These are phyloP conservation scores for Aspergillus sclerotiicarbonarius DNA, from an alignment of 495 filamentous ascomycete species.

Conservation along the genomic window DNA sequence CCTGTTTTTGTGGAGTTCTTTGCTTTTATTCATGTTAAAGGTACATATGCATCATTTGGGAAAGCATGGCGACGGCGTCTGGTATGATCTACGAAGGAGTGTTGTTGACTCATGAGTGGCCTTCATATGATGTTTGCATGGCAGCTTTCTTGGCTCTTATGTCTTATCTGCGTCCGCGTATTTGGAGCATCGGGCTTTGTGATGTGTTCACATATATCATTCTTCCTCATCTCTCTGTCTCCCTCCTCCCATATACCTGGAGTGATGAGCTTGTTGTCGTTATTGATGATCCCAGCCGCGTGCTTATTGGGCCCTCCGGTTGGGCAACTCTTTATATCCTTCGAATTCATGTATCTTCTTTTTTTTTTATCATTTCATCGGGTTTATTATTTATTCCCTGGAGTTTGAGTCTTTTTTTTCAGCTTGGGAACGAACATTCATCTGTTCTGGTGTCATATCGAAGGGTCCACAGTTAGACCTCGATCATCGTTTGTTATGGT, in stretches of 20 bases:
- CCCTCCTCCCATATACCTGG: neutral
- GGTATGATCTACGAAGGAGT: constrained; percentile 21
- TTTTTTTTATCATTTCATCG: neutral
- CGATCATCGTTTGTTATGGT: no score
- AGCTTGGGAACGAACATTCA: neutral
- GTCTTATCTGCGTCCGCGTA: constrained; percentile 3
- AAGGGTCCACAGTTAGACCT: no score
- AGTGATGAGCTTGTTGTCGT: neutral
- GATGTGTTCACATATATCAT: constrained; percentile 7
- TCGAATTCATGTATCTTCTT: constrained; percentile 1
- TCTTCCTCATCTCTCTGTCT: neutral
- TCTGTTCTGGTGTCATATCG: neutral
- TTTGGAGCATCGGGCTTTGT: neutral
- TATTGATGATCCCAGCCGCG: neutral
- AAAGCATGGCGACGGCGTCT: constrained; percentile 35
- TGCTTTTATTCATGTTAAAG: constrained; percentile 18
- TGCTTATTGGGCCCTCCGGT: neutral
- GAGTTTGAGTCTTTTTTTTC: neutral
- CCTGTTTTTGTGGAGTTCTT: constrained; percentile 16
- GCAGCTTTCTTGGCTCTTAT: constrained; percentile 13
- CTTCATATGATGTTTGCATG: constrained; percentile 28
- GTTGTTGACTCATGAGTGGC: constrained; percentile 16
- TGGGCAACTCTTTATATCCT: neutral
- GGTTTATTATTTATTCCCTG: neutral
- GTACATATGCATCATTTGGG: constrained; percentile 30